Percentiles rank a stretch among this genome's conserved stretches.
phyloP scores from a whole-genome alignment of 2,329 filamentous ascomycete species.

The Didymella pomorum region DNA sequence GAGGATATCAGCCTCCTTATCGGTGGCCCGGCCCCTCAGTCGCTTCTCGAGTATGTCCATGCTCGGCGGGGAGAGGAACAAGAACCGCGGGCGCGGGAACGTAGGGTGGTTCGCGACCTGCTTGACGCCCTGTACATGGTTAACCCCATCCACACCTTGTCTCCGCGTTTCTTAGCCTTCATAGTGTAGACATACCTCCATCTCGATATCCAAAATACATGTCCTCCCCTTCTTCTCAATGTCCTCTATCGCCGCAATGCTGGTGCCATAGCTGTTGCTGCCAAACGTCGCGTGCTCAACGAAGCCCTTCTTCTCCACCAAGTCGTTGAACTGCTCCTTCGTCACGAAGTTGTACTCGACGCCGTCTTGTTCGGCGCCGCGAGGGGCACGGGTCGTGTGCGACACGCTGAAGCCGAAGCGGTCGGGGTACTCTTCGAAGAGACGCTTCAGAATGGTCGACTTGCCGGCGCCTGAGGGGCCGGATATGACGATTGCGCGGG shows the following conservation, averaged over 20 bases:
- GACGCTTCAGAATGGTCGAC: constrained; percentile 77
- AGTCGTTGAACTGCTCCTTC: constrained; percentile 57
- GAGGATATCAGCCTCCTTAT: constrained; percentile 59
- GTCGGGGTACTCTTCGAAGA: constrained; percentile 71
- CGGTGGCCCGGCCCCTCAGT: constrained; percentile 54
- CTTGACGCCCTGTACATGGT: constrained; percentile 74
- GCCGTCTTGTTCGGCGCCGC: constrained; percentile 77
- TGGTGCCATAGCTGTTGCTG: constrained; percentile 87
- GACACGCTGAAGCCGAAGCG: constrained; percentile 69
- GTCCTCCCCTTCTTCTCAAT: constrained; percentile 74
- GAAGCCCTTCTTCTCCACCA: constrained; percentile 71
- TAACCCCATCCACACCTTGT: no score
- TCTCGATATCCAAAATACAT: constrained; percentile 93
- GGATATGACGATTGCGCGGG: constrained; percentile 70
- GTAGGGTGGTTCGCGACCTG: constrained; percentile 79
- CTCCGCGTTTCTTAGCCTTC: no score
- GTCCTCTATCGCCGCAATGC: constrained; percentile 78
- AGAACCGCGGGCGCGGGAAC: constrained; percentile 74
- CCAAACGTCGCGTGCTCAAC: constrained; percentile 89
- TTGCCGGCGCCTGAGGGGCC: constrained; percentile 84
- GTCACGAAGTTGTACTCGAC: constrained; percentile 79
- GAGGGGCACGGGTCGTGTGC: constrained; percentile 83
- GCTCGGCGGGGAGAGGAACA: constrained; percentile 85
- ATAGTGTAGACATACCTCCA: constrained; percentile 73
- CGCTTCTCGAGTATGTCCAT: constrained; percentile 74